Conservation (phyloP, 129 eudicot genomes). For the Glebionis coronaria region DNA sequence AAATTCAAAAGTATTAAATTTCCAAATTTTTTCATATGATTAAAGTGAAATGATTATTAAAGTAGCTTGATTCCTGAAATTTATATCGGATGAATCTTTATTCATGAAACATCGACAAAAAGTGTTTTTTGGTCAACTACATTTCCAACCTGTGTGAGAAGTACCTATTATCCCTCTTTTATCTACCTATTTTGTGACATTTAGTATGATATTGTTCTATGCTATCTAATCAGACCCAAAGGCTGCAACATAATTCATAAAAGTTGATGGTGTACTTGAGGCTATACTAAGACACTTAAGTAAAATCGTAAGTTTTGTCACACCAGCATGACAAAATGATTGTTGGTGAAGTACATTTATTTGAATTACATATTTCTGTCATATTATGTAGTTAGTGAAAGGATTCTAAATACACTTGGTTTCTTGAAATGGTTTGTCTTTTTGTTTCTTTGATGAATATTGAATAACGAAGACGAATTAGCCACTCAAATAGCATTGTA, state of each 20-base stretch:
- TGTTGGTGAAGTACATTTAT: too few species aligned
- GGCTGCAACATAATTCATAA: slow-evolving; percentile 84
- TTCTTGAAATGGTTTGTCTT: neutral
- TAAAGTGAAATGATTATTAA: too few species aligned
- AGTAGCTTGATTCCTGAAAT: neutral
- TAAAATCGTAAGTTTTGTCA: slow-evolving; percentile 56
- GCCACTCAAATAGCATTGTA: slow-evolving; percentile 96
- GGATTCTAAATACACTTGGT: neutral
- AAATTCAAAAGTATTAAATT: too few species aligned
- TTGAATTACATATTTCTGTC: neutral
- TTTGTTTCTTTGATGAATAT: neutral
- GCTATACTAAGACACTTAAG: slow-evolving; percentile 83
- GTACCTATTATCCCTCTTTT: too few species aligned
- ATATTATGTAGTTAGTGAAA: neutral
- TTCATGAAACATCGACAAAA: neutral
- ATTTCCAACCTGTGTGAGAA: neutral
- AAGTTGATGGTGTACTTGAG: slow-evolving; percentile 75
- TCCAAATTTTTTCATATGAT: too few species aligned
- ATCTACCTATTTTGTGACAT: neutral
- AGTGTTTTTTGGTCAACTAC: too few species aligned
- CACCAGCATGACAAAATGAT: neutral
- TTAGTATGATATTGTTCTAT: neutral
- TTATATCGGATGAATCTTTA: neutral
- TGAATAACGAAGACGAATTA: slow-evolving; percentile 70
- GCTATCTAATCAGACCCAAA: slow-evolving; percentile 37